A percentile compares a stretch with the other conserved stretches of the same genome.
Conservation (phyloP, 768 basidiomycete genomes). For the Hortiboletus campestris region DNA sequence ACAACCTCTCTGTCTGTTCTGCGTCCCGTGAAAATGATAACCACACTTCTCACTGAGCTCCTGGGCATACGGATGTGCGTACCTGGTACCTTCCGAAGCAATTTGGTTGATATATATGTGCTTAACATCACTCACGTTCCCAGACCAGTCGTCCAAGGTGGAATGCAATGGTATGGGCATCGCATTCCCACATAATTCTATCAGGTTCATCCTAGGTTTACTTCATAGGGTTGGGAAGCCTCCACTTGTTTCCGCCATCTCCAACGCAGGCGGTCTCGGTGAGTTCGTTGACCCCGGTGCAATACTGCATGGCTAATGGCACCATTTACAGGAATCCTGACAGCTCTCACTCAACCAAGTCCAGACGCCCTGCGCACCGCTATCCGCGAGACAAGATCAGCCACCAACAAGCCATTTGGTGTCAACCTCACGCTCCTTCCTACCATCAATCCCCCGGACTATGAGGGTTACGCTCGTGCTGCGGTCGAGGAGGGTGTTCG, state of each 20-base stretch:
- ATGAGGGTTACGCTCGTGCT: slow-evolving; percentile 76
- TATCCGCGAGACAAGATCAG: slow-evolving; percentile 70
- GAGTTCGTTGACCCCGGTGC: slow-evolving; percentile 11
- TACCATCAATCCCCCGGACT: slow-evolving; percentile 87
- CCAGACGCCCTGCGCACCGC: slow-evolving; percentile 79
- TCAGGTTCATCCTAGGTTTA: background rate
- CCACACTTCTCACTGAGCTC: slow-evolving; percentile 61
- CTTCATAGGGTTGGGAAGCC: slow-evolving; percentile 76
- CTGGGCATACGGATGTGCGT: slow-evolving; percentile 66
- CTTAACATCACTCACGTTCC: background rate
- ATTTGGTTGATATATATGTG: background rate
- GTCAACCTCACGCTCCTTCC: slow-evolving; percentile 89
- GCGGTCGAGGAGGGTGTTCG: slow-evolving; percentile 85
- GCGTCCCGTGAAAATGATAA: slow-evolving; percentile 33
- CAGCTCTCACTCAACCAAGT: slow-evolving; percentile 83
- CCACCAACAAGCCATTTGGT: slow-evolving; percentile 76
- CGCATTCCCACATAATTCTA: background rate
- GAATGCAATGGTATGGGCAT: slow-evolving; percentile 77
- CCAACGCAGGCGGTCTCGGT: slow-evolving; percentile 82
- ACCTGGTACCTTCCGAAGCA: slow-evolving; percentile 21
- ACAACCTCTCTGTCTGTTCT: background rate
- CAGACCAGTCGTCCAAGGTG: slow-evolving; percentile 82
- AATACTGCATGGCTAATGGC: background rate
- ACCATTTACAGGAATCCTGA: slow-evolving; percentile 60
- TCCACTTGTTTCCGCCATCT: slow-evolving; percentile 69